Evolutionary conservation across 441 rosid genomes (phyloP).

Genomic region (Rhodomyrtus psidioides): DNA sequence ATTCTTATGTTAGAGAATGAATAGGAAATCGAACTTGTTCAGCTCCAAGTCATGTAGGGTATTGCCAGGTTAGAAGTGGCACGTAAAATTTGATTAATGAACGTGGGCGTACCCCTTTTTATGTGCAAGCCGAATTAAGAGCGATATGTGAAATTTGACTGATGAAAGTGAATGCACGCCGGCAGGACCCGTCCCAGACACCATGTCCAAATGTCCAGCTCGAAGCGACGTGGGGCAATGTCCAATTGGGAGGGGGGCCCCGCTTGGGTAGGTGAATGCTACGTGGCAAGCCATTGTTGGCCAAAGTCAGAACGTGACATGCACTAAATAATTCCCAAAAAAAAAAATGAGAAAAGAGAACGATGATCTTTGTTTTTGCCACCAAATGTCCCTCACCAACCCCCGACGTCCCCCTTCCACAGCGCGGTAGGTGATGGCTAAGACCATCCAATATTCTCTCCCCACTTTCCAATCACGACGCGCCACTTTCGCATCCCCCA

Average conservation of each 20-base stretch:
- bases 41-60: neutral
- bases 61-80: too few relatives aligned
- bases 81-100: too few relatives aligned
- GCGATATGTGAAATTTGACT: too few relatives aligned
- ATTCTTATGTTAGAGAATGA: accelerated
- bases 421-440: neutral
- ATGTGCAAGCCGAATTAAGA: too few relatives aligned
- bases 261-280: constrained; percentile 7
- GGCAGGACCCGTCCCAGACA: too few relatives aligned
- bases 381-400: constrained; percentile 7
- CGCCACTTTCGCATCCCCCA: neutral
- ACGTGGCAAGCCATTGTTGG: neutral
- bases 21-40: too few relatives aligned
- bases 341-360: accelerated
- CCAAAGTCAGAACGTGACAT: constrained; percentile 1
- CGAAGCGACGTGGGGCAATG: neutral
- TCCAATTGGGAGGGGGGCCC: neutral
- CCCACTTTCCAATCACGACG: neutral
- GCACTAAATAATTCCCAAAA: neutral
- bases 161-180: too few relatives aligned
- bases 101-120: too few relatives aligned
- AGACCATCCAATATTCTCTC: neutral
- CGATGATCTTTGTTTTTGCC: neutral
- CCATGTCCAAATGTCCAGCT: neutral
- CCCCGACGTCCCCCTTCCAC: neutral